Conservation (phyloP, 257 asterid genomes). For the Datura wrightii region DNA sequence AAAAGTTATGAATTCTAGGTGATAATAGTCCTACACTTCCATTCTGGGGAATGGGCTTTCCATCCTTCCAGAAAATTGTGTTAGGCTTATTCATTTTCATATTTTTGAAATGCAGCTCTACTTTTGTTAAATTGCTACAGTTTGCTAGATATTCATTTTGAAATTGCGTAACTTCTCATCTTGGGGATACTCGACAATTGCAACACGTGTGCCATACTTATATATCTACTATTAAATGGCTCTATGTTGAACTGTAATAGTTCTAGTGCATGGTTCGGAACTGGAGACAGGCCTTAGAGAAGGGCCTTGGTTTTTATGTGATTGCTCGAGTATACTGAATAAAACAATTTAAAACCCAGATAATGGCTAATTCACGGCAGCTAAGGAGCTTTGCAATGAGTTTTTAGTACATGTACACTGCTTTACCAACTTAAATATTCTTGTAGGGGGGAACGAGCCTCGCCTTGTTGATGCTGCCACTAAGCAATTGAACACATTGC, state of each 20-base stretch:
- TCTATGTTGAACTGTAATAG: not conserved
- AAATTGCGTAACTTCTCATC: not conserved
- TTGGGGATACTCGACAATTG: not conserved
- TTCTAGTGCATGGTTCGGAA: not conserved
- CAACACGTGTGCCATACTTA: not conserved
- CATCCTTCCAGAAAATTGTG: not conserved
- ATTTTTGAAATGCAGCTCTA: not conserved
- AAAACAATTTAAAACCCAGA: not conserved
- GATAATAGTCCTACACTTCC: not conserved
- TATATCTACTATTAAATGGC: not conserved
- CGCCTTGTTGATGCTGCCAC: slow-evolving; percentile 91
- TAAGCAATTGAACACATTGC: slow-evolving; percentile 81
- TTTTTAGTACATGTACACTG: not conserved
- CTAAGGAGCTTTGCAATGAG: slow-evolving; percentile 18
- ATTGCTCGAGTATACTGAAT: not conserved
- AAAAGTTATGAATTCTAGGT: not conserved
- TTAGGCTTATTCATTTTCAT: not conserved
- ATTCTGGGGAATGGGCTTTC: not conserved
- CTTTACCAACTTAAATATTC: slow-evolving; percentile 26
- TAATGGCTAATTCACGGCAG: not conserved
- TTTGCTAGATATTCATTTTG: not conserved
- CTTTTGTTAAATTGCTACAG: not conserved
- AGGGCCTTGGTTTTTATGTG: not conserved
- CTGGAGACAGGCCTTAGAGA: not conserved
- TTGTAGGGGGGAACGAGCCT: slow-evolving; percentile 88